Conservation (phyloP, 768 basidiomycete genomes). For the Exidia glandulosa region DNA sequence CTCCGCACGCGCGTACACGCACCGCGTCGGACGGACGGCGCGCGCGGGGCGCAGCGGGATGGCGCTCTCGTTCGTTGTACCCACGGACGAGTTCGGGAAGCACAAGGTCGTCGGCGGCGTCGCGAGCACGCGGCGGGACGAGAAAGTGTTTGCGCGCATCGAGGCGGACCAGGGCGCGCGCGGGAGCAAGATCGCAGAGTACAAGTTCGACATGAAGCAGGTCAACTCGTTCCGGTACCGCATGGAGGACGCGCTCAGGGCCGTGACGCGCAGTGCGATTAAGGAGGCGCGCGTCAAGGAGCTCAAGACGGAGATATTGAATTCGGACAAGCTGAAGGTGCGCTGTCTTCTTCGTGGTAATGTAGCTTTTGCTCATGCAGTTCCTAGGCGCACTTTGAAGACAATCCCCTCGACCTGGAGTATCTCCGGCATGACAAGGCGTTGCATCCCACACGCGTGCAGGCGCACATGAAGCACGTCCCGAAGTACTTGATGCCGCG, state of each 20-base stretch:
- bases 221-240: constrained; percentile 96
- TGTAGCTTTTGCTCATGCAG: neutral
- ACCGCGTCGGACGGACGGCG: constrained; percentile 92
- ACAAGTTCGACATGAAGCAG: constrained; percentile 89
- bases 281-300: constrained; percentile 91
- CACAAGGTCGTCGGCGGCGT: constrained; percentile 63
- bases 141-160: constrained; percentile 64
- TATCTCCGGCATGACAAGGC: constrained; percentile 92
- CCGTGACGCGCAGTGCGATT: constrained; percentile 77
- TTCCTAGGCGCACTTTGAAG: constrained; percentile 87
- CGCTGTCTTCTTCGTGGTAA: constrained; percentile 9
- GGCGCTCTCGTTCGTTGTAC: constrained; percentile 81
- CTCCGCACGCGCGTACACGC: constrained; percentile 80
- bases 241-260: constrained; percentile 90
- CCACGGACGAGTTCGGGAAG: constrained; percentile 54
- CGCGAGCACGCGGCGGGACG: constrained; percentile 63
- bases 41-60: constrained; percentile 91
- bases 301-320: constrained; percentile 83
- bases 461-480: constrained; percentile 92
- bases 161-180: constrained; percentile 58
- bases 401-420: constrained; percentile 88
- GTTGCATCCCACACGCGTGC: constrained; percentile 78
- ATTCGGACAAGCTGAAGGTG: constrained; percentile 95
- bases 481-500: constrained; percentile 86
- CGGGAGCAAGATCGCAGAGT: constrained; percentile 64